Base-by-base conservation (phyloP, 164 flowering plant species). In the Vitis labrusca region DNA sequence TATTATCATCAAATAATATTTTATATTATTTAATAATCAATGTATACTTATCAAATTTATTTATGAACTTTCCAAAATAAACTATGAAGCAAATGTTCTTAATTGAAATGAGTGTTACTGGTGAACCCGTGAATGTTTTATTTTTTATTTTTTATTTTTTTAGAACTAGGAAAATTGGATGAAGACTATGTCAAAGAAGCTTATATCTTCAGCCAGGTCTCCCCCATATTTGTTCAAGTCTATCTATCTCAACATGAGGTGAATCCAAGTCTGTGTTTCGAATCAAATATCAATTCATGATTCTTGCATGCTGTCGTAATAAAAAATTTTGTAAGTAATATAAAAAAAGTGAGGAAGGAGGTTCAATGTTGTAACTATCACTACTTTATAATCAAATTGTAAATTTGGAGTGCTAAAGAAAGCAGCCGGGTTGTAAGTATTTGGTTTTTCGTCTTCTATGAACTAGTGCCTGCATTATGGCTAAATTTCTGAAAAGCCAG, bases 301-400 rank as follows among this genome's bases (percentile, higher is more conserved):
- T 71, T 74, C 75, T 74, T 78, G 72, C 62, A 23, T 66, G 53
- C 61, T 66, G 50, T 14, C 53, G 47, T 63, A 51, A 66, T 70
- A 71, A 61, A 58, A 12, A 32, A 19, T 70, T 27, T 49, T 61
- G 71, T 73, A 61, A 60, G 63, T 16, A 57, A 27, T 49, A 44
- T n/a, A 23, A 17, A 30, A 50, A 52, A 60, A 16, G 9, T 51
- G 64, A 61, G 59, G 56, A 13, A 50, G 10, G 9, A 23, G 27
- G 27, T 23, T 56, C 16, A n/a, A 29, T 8, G 12, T 19, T 37
- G 10, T 15, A 27, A 66, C 50, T 10, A 44, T 32, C 44, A 32
- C 44, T 32, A 6, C 44, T 6, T 6, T 2, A 37, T 23, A 1
- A 37, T 59, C 23, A 27, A 10, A 9, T 23, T 59, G 61, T 59